Evolutionary conservation across 2,329 filamentous ascomycete species (phyloP).

Genomic region (Sporothrix mexicana): DNA sequence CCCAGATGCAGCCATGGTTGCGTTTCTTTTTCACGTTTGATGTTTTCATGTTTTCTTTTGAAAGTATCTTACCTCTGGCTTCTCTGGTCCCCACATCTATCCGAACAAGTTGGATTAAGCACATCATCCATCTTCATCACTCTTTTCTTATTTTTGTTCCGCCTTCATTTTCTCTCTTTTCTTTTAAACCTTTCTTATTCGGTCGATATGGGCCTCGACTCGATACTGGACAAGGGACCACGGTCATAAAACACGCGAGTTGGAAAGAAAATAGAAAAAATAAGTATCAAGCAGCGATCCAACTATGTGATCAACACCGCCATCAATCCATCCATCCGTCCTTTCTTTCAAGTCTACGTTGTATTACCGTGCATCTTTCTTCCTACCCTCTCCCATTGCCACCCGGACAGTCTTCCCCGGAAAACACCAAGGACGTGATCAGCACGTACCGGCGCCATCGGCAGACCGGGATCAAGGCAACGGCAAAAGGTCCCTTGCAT

Average conservation of each 20-base stretch:
- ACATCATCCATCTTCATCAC: background rate
- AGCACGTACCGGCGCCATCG: background rate
- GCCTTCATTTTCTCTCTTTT: background rate
- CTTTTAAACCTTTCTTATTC: background rate
- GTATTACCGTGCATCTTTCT: too few relatives aligned
- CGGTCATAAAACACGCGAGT: background rate
- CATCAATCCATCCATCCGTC: background rate
- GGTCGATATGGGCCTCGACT: background rate
- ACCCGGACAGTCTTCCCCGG: slow-evolving; percentile 11
- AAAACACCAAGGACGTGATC: background rate
- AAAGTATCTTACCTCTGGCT: too few relatives aligned
- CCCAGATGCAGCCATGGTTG: background rate
- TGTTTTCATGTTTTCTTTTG: background rate
- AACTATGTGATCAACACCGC: background rate
- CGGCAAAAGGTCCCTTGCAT: too few relatives aligned
- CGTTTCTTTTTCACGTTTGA: slow-evolving; percentile 13
- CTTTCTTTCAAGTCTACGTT: too few relatives aligned
- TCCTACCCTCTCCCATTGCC: background rate
- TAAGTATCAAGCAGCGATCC: background rate
- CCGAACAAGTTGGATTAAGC: background rate
- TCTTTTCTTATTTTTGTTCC: background rate
- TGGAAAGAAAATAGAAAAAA: background rate
- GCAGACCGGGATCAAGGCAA: background rate
- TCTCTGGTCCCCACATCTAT: too few relatives aligned
- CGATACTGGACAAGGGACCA: background rate